These are phyloP conservation scores for Solanum sejunctum DNA, from an alignment of 257 asterid species.

Conservation along the genomic window DNA sequence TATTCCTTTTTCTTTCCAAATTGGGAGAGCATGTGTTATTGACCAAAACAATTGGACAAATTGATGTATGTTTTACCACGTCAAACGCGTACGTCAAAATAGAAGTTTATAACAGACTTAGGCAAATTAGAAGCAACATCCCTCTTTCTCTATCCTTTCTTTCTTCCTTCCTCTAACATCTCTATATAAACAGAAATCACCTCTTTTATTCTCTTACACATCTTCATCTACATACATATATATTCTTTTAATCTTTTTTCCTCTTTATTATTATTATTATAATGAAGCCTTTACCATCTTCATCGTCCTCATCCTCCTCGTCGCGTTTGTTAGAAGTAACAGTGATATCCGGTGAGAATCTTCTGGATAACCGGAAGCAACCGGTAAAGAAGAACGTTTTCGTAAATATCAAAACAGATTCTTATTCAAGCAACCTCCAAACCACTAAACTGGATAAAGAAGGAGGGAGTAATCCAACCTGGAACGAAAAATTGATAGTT, in stretches of 20 bases:
- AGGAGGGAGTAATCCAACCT: slow-evolving; percentile 47
- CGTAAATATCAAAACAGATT: slow-evolving; percentile 32
- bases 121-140: slow-evolving; percentile 19
- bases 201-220: background rate
- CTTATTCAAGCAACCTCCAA: slow-evolving; percentile 5
- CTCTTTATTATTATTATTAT: background rate
- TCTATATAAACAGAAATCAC: background rate
- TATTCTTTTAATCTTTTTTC: background rate
- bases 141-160: slow-evolving; percentile 22
- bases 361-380: slow-evolving; percentile 9
- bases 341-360: slow-evolving; percentile 58
- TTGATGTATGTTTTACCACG: background rate
- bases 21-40: background rate
- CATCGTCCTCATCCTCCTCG: background rate
- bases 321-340: slow-evolving; percentile 37
- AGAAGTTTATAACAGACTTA: background rate
- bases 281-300: background rate
- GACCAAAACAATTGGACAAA: background rate
- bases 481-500: slow-evolving; percentile 54
- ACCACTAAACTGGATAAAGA: slow-evolving; percentile 27
- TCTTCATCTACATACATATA: background rate
- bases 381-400: slow-evolving; percentile 31
- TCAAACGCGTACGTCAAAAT: background rate
- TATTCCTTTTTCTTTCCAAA: too few species aligned
- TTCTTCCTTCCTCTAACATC: slow-evolving; percentile 5